Conservation (phyloP, 2,329 filamentous ascomycete genomes). For the Fusarium albidum region DNA sequence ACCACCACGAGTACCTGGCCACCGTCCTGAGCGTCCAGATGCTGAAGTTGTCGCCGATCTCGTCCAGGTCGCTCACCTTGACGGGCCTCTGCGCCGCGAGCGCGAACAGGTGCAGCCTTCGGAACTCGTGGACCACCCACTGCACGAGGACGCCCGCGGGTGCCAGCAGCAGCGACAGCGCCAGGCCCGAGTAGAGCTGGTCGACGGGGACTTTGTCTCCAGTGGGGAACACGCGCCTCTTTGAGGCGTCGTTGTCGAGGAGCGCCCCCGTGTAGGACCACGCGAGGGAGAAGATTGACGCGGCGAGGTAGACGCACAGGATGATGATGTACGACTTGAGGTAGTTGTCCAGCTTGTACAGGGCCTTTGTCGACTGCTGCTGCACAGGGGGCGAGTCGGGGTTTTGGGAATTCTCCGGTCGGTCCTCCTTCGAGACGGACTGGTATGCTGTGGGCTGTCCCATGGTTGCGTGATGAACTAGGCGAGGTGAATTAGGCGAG, state of each 20-base stretch:
- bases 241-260: slow-evolving; percentile 27
- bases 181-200: slow-evolving; percentile 32
- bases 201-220: slow-evolving; percentile 13
- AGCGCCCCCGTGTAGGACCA: slow-evolving; percentile 34
- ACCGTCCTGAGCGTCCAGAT: slow-evolving; percentile 23
- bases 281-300: slow-evolving; percentile 6
- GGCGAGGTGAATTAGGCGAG: background rate
- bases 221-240: slow-evolving; percentile 32
- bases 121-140: slow-evolving; percentile 30
- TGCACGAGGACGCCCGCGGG: slow-evolving; percentile 24
- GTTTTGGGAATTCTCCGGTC: slow-evolving; percentile 1
- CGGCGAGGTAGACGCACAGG: slow-evolving; percentile 15
- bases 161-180: slow-evolving; percentile 19
- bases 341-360: slow-evolving; percentile 29
- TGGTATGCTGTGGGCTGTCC: slow-evolving; percentile 21
- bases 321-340: slow-evolving; percentile 28
- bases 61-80: slow-evolving; percentile 23
- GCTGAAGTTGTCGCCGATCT: slow-evolving; percentile 31
- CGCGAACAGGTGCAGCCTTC: slow-evolving; percentile 30
- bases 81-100: slow-evolving; percentile 23
- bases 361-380: slow-evolving; percentile 2
- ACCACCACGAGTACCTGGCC: slow-evolving; percentile 34
- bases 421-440: slow-evolving; percentile 31
- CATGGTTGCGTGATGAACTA: slow-evolving; percentile 6
- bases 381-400: background rate